Evolutionary conservation across 371 early-diverging fungal genomes (phyloP).

Genomic region (Parasitella parasitica): DNA sequence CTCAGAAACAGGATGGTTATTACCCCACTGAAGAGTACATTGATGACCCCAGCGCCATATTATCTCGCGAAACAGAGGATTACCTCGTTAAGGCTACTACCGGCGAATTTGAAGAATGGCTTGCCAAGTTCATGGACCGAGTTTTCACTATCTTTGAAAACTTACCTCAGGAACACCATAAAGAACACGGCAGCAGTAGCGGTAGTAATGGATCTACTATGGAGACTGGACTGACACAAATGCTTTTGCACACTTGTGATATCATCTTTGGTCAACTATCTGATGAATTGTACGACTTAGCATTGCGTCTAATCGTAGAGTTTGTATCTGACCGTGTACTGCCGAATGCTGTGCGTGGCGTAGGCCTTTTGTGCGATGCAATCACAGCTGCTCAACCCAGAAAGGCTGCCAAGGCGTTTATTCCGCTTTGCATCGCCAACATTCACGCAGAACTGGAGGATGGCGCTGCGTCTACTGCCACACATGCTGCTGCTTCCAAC

Average conservation of each 20-base stretch:
- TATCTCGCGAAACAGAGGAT: slow-evolving; percentile 58
- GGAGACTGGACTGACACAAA: slow-evolving; percentile 48
- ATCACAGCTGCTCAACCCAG: slow-evolving; percentile 46
- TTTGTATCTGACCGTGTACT: slow-evolving; percentile 62
- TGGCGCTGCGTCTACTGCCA: slow-evolving; percentile 65
- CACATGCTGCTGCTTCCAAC: slow-evolving; percentile 53
- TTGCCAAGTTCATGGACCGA: slow-evolving; percentile 79
- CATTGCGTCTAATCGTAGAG: slow-evolving; percentile 58
- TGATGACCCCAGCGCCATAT: slow-evolving; percentile 42
- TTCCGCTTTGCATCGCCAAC: slow-evolving; percentile 59
- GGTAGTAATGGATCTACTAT: slow-evolving; percentile 16
- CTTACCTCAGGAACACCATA: slow-evolving; percentile 63
- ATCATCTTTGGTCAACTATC: slow-evolving; percentile 68
- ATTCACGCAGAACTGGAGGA: slow-evolving; percentile 70
- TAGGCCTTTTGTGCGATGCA: slow-evolving; percentile 57
- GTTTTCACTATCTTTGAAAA: slow-evolving; percentile 80
- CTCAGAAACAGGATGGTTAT: slow-evolving; percentile 31
- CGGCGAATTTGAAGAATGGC: slow-evolving; percentile 83
- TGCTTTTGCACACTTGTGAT: slow-evolving; percentile 59
- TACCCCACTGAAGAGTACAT: slow-evolving; percentile 49
- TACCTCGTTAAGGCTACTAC: slow-evolving; percentile 67
- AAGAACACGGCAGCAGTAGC: slow-evolving; percentile 26
- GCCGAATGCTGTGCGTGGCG: slow-evolving; percentile 70
- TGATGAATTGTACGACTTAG: slow-evolving; percentile 61
- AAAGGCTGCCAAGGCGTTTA: slow-evolving; percentile 55